These are phyloP conservation scores for Pistacia atlantica DNA, from an alignment of 345 rosid genomes.

Conservation along the genomic window DNA sequence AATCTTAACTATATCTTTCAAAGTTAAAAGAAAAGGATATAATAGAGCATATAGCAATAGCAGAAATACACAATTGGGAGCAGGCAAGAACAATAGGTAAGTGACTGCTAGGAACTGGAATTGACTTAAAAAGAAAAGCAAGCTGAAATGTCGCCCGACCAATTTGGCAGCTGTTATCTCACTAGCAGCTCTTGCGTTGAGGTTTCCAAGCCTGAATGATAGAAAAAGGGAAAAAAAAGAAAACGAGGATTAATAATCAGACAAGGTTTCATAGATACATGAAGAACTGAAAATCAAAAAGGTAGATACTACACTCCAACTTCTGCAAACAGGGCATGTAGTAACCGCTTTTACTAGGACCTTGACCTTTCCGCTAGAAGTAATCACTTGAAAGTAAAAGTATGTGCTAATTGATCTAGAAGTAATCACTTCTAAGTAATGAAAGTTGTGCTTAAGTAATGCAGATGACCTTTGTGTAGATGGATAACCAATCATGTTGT, in stretches of 20 bases:
- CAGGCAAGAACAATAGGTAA: not conserved
- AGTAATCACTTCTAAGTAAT: constrained; percentile 42
- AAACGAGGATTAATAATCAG: constrained; percentile 19
- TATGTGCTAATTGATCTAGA: constrained; percentile 40
- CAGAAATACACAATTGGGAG: not conserved
- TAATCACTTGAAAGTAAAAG: constrained; percentile 28
- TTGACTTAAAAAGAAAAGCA: constrained; percentile 8
- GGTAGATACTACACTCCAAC: constrained; percentile 30
- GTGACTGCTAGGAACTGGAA: constrained; percentile 2
- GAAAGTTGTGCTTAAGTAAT: constrained; percentile 71
- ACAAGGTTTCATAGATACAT: not conserved
- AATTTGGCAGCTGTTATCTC: constrained; percentile 39
- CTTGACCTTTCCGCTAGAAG: constrained; percentile 39
- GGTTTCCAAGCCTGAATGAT: constrained; percentile 51
- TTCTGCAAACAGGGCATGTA: constrained; percentile 32
- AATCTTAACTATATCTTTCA: not conserved
- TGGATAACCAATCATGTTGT: constrained; percentile 89
- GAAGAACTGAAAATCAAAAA: constrained; percentile 17
- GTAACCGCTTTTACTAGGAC: constrained; percentile 37
- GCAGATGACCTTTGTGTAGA: constrained; percentile 95
- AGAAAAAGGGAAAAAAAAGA: not conserved
- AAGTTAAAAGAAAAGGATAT: not conserved
- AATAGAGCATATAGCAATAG: not conserved
- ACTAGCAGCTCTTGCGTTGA: constrained; percentile 45
- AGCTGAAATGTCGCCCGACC: constrained; percentile 40